Conservation (phyloP, 768 basidiomycete genomes). For the Lactarius trivialis region DNA sequence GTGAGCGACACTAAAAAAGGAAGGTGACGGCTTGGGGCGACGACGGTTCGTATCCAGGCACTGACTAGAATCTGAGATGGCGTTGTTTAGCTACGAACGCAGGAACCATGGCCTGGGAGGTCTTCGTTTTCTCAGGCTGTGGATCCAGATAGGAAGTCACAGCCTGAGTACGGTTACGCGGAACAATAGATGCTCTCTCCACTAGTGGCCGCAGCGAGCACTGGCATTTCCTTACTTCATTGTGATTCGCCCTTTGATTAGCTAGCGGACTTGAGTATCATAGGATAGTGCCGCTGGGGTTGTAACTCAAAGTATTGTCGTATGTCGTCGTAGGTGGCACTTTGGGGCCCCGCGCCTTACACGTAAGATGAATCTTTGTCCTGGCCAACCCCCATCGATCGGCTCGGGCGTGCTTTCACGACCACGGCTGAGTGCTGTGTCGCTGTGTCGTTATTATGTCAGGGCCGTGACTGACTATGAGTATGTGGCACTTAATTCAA, state of each 20-base stretch:
- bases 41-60: no score
- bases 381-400: no score
- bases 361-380: no score
- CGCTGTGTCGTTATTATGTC: no score
- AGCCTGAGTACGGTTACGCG: no score
- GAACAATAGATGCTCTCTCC: no score
- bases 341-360: not conserved
- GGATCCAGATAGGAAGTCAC: not conserved
- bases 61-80: conserved; percentile 1
- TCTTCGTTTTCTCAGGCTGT: not conserved
- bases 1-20: no score
- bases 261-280: not conserved
- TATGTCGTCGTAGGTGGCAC: not conserved
- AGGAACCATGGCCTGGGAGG: not conserved
- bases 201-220: not conserved
- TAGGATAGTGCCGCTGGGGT: not conserved
- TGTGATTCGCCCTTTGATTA: not conserved
- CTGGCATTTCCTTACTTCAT: not conserved
- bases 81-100: not conserved
- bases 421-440: no score
- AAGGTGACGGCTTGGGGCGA: no score
- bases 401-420: no score
- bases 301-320: no score
- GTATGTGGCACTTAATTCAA: not conserved
- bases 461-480: no score